These are phyloP conservation scores for Marchantia paleacea DNA, from an alignment of 225 moss, liverwort and hornwort genomes.

Conservation along the genomic window DNA sequence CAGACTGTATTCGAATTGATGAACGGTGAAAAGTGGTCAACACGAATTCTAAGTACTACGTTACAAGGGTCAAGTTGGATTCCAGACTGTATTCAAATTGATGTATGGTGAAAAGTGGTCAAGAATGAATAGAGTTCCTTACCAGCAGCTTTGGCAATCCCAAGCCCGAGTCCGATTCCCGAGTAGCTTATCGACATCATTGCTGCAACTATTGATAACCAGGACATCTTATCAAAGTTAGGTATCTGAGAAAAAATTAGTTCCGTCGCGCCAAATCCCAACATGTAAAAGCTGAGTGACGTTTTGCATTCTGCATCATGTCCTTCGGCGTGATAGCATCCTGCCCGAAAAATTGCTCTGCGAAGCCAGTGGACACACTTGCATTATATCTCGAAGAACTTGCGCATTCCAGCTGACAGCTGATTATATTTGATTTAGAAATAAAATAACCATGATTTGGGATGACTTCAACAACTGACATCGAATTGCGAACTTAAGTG, in stretches of 20 bases:
- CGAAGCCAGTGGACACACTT: background rate
- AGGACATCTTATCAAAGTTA: constrained; percentile 69
- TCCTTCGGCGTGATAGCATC: constrained; percentile 52
- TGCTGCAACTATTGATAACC: constrained; percentile 70
- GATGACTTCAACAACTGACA: too few species aligned
- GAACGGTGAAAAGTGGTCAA: too few species aligned
- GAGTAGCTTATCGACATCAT: constrained; percentile 76
- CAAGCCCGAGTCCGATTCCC: constrained; percentile 67
- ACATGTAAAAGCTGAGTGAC: constrained; percentile 56
- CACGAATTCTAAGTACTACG: too few species aligned
- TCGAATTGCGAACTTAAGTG: too few species aligned
- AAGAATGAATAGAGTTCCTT: background rate
- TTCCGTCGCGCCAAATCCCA: constrained; percentile 61
- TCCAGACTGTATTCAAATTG: too few species aligned
- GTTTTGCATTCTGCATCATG: constrained; percentile 37
- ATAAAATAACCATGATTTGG: too few species aligned
- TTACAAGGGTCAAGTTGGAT: too few species aligned
- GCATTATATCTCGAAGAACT: too few species aligned
- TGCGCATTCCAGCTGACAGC: too few species aligned
- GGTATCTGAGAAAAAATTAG: constrained; percentile 75
- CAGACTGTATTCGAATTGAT: too few species aligned
- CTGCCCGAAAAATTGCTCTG: constrained; percentile 60
- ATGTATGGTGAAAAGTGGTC: too few species aligned
- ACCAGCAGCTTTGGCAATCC: constrained; percentile 55
- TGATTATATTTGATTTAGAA: too few species aligned